Base-by-base conservation (phyloP, 805 yeast genomes). In the Clavispora phyllophila region DNA sequence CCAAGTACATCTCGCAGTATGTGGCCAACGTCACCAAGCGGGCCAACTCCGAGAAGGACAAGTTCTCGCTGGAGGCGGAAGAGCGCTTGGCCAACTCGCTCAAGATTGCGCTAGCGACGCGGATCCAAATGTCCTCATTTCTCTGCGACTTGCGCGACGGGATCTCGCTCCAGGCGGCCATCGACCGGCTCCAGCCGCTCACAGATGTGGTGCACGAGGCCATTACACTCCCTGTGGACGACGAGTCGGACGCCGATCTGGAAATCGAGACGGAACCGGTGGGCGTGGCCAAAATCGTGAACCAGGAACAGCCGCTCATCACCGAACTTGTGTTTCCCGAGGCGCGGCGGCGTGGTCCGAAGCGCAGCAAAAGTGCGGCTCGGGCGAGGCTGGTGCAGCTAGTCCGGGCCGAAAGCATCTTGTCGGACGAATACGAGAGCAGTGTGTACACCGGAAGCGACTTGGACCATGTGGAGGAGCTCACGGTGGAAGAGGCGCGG, bases 321-420 rank as follows among this genome's bases (percentile, higher is more conserved):
- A 73, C 70, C 50, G 81, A 77, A 29, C 70, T 79, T 35, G 74
- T 78, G 19, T 65, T 71, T 28, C 83, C 82, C 3, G 72, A 68
- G 19, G 62, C 63, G 32, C 32, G 41, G 19, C 20, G 41, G n/a
- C 43, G 24, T 9, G 18, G 32, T 23, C 32, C 29, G 36, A 28
- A 23, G 15, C 24, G 18, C 41, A 26, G 26, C 5, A n/a, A 35
- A 24, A 9, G 29, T 38, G 22, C 36, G 25, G 20, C 29, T 34
- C 22, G 14, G 22, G 8, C n/a, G 23, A 22, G 35, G 23, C 28
- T 32, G 25, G 25, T 25, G 5, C 29, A 17, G 5, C 31, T 28
- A 17, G 24, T 27, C 20, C 38, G 43, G 20, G 4, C 29, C 17
- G 41, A 40, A 6, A 25, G 55, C 42, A 17, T 50, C 36, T 5